Base-by-base conservation (phyloP, 75 land plant genomes). In the Isoetes taiwanensis region DNA sequence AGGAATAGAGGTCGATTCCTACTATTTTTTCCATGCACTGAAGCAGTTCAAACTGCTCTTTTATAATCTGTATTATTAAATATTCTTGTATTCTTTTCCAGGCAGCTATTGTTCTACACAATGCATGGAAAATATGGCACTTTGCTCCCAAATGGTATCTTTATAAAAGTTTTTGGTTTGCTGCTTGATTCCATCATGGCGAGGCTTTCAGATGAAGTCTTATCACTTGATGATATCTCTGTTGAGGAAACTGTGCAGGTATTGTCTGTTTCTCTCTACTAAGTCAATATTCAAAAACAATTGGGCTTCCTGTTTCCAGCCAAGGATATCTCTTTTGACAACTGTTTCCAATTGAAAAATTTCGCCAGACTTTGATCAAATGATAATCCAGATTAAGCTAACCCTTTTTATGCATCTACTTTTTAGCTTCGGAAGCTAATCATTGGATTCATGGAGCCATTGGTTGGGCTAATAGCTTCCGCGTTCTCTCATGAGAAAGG, bases 161-260 rank as follows among this genome's bases (percentile, higher is more conserved):
- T 79, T 62, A 72, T 63, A 56, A 75, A 54, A 63, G 35, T 67
- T 29, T 74, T 94, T 76, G 76, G 54, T 19, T 60, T 19, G 50
- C 57, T 88, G 29, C 50, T 88, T 50, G 81, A 90, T 26, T 53
- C 72, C 54, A 72, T 84, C 16, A 83, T 84, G 35, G 62, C 76
- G 11, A 66, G 81, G 55, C 67, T 94, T 1, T 53, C 71, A 17
- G 58, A 37, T n/a, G n/a, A n/a, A n/a, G n/a, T n/a, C n/a, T n/a
- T n/a, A n/a, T n/a, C 67, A n/a, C 35, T 88, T 38, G 90, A 84
- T 71, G 99, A 94, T 56, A 73, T 94, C 56, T 85, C 90, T 34
- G 90, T 80, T 16, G 90, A 82, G 39, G 99, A 94, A 59, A 77
- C 90, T 63, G 73, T 77, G 31, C 79, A 94, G 99, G 99, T 94